Conservation (phyloP, 305 asterid genomes). For the Solanum hybrid region DNA sequence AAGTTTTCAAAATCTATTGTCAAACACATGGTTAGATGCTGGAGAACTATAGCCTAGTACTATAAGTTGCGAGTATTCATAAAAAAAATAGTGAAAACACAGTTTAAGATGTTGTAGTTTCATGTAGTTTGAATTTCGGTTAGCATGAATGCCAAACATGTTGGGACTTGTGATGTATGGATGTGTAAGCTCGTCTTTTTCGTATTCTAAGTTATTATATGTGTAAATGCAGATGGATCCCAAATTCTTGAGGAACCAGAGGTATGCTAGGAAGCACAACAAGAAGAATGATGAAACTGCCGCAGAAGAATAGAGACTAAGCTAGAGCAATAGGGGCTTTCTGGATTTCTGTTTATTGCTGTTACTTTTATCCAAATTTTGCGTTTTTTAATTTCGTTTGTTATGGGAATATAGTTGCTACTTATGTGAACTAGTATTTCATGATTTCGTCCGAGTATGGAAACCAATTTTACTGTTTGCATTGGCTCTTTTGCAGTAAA, state of each 20-base stretch:
- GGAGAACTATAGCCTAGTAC: not conserved
- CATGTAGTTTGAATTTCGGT: not conserved
- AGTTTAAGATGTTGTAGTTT: not conserved
- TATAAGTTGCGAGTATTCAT: not conserved
- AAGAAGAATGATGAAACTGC: slow-evolving; percentile 32
- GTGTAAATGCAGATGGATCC: slow-evolving; percentile 57
- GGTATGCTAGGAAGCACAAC: slow-evolving; percentile 89
- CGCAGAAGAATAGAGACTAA: slow-evolving; percentile 41
- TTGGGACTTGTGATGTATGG: not conserved
- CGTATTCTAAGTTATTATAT: not conserved
- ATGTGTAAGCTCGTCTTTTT: not conserved
- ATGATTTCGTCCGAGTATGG: not conserved
- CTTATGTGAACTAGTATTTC: not conserved
- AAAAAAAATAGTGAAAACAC: not conserved
- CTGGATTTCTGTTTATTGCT: not conserved
- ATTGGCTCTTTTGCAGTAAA: not conserved
- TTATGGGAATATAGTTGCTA: not conserved
- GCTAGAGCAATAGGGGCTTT: not conserved
- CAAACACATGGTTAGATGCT: not conserved
- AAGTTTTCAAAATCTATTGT: not conserved
- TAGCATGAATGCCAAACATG: not conserved
- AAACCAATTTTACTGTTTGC: not conserved
- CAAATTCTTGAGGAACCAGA: slow-evolving; percentile 81
- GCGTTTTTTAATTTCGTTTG: not conserved
- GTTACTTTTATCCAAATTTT: not conserved